These are phyloP conservation scores for Chloropicon primus DNA, from an alignment of 139 green algal genomes.

Conservation along the genomic window DNA sequence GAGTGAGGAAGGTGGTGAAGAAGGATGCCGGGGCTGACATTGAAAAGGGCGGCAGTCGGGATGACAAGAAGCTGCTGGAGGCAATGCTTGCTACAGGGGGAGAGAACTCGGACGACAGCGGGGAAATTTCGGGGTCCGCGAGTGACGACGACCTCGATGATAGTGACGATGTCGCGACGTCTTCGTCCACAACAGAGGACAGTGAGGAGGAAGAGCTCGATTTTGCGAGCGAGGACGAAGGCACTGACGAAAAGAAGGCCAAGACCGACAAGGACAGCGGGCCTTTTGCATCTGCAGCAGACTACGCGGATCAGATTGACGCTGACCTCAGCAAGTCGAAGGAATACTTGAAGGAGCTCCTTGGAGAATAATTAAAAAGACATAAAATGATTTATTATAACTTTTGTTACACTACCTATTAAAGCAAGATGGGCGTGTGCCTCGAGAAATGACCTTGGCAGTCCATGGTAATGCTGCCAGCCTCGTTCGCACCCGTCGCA, in stretches of 20 bases:
- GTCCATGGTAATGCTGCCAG: not conserved
- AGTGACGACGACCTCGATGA: not conserved
- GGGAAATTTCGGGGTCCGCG: not conserved
- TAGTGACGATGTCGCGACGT: not conserved
- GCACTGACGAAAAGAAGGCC: not conserved
- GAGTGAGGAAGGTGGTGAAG: not conserved
- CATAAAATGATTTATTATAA: no score
- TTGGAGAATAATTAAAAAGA: not conserved
- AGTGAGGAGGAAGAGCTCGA: not conserved
- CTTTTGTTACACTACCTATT: not conserved
- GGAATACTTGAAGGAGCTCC: not conserved
- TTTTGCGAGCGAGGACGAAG: constrained; percentile 2
- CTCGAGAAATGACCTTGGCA: not conserved
- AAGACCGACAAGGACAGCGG: not conserved
- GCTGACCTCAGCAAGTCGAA: not conserved
- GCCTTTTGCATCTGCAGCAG: not conserved
- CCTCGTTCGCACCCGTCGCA: not conserved
- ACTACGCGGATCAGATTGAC: not conserved
- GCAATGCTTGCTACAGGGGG: not conserved
- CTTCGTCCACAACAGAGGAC: not conserved
- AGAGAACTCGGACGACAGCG: not conserved
- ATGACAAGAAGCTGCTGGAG: not conserved
- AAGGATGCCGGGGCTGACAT: not conserved
- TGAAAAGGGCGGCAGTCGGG: not conserved
- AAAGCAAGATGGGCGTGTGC: not conserved